A percentile compares a stretch with the other conserved stretches of the same genome.
These are phyloP conservation scores for Mucor racemosus DNA, from an alignment of 371 early-diverging fungal species.

Conservation along the genomic window DNA sequence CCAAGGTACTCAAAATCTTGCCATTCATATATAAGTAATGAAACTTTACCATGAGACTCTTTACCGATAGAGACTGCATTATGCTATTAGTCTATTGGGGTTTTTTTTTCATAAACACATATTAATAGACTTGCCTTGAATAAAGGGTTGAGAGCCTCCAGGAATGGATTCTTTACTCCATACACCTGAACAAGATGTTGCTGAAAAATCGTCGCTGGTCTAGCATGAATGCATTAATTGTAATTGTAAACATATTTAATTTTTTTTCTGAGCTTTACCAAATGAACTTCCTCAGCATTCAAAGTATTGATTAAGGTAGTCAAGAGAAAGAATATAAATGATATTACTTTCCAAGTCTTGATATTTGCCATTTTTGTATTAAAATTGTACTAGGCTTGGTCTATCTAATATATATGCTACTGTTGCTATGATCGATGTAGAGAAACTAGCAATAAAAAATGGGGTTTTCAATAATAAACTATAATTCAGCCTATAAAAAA, in stretches of 20 bases:
- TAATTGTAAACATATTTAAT: not conserved
- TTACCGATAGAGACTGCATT: constrained; percentile 51
- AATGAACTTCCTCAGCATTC: constrained; percentile 21
- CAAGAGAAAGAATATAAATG: constrained; percentile 3
- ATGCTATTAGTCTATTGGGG: no score
- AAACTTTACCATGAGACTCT: constrained; percentile 49
- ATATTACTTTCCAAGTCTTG: constrained; percentile 3
- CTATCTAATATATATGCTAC: not conserved
- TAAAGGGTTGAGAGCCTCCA: constrained; percentile 48
- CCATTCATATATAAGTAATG: constrained; percentile 64
- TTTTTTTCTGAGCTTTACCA: constrained; percentile 9
- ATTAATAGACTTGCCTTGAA: constrained; percentile 34
- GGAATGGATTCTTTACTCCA: constrained; percentile 54
- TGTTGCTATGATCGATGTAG: no score
- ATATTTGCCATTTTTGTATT: constrained; percentile 1
- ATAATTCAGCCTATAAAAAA: no score
- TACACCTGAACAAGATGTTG: constrained; percentile 57
- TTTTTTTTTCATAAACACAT: no score
- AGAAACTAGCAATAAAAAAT: no score
- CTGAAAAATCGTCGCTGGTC: constrained; percentile 48
- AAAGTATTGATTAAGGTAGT: constrained; percentile 1
- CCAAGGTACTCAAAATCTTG: constrained; percentile 57
- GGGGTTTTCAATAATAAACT: no score
- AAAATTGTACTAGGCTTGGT: not conserved
- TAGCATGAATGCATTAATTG: constrained; percentile 12